phyloP scores from a whole-genome alignment of 768 basidiomycete genomes.

The Leccinellum albellum region DNA sequence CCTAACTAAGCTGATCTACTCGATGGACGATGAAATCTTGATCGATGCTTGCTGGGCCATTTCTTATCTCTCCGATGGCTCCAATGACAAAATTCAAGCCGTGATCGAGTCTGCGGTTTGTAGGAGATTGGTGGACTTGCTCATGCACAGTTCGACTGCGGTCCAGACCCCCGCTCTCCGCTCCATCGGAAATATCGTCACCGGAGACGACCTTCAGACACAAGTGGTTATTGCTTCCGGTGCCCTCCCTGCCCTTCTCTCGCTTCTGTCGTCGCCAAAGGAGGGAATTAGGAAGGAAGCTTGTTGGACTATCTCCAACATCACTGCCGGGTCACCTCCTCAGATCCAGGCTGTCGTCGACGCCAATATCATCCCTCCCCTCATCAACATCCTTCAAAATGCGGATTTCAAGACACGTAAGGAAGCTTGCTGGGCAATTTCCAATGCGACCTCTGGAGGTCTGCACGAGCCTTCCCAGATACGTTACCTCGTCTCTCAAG shows the following conservation, averaged over 20 bases:
- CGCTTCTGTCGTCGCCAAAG: constrained; percentile 92
- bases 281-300: constrained; percentile 99
- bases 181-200: constrained; percentile 98
- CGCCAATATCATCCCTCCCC: constrained; percentile 95
- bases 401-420: constrained; percentile 99
- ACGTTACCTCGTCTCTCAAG: constrained; percentile 95
- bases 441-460: constrained; percentile 97
- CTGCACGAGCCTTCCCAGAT: constrained; percentile 96
- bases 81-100: constrained; percentile 99
- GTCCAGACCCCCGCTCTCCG: constrained; percentile 98
- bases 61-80: constrained; percentile 97
- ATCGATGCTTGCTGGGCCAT: constrained; percentile 99
- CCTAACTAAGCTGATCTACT: constrained; percentile 96
- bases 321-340: constrained; percentile 94
- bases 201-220: constrained; percentile 98
- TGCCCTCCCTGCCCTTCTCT: constrained; percentile 90
- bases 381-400: constrained; percentile 96
- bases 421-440: constrained; percentile 99
- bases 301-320: constrained; percentile 99
- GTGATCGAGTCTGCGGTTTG: constrained; percentile 99
- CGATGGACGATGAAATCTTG: constrained; percentile 96
- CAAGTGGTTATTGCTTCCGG: constrained; percentile 99
- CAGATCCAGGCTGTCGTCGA: constrained; percentile 98
- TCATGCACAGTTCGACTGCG: constrained; percentile 91
- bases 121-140: constrained; percentile 92